These are phyloP conservation scores for Prunus padus DNA, from an alignment of 306 rosid genomes.

Conservation along the genomic window DNA sequence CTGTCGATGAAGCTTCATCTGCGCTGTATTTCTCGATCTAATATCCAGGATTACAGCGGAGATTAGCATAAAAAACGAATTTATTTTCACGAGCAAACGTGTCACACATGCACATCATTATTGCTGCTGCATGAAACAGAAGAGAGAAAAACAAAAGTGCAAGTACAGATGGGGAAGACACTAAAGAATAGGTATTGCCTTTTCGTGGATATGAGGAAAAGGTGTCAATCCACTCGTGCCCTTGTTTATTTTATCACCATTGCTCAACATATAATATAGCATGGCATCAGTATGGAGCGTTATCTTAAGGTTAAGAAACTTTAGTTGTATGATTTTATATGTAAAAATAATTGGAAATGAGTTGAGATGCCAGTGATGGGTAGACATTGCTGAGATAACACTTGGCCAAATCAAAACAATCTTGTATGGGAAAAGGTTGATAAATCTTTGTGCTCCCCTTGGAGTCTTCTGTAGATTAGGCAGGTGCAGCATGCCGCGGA, in stretches of 20 bases:
- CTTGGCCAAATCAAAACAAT: background rate
- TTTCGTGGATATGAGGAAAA: conserved; percentile 14
- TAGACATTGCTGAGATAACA: background rate
- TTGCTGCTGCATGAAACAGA: background rate
- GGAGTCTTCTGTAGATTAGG: background rate
- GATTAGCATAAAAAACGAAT: background rate
- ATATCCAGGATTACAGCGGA: background rate
- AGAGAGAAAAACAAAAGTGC: background rate
- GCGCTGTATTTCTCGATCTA: conserved; percentile 2
- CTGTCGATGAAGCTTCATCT: background rate
- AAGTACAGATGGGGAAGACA: background rate
- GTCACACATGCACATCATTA: background rate
- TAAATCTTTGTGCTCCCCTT: background rate
- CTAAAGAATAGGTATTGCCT: background rate
- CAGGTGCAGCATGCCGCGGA: background rate
- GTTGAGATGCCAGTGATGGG: background rate
- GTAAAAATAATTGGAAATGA: background rate
- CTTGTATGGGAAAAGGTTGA: background rate
- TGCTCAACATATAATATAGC: background rate
- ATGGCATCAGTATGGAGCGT: background rate
- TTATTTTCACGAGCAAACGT: background rate
- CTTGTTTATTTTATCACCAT: background rate
- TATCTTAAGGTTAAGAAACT: no score
- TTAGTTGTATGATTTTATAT: no score
- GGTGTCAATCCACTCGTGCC: conserved; percentile 4